phyloP scores from a whole-genome alignment of 2,329 filamentous ascomycete genomes.

The Aspergillus caelatus region DNA sequence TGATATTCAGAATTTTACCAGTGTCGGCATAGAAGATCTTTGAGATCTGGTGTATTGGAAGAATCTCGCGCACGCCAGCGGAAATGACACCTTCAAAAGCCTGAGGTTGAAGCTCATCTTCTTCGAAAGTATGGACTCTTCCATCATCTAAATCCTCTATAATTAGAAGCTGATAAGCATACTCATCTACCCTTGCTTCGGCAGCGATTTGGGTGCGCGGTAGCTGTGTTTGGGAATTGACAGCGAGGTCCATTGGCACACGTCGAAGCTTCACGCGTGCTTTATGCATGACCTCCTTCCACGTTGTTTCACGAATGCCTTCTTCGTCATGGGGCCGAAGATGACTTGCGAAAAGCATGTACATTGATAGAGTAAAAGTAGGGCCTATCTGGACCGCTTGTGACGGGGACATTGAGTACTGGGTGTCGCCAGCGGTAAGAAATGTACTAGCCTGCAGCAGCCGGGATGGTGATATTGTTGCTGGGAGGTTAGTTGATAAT shows the following conservation, averaged over 20 bases:
- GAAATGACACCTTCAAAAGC: constrained; percentile 62
- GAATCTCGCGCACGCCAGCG: constrained; percentile 67
- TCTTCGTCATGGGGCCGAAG: constrained; percentile 60
- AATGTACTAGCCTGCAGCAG: constrained; percentile 91
- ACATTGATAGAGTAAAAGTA: constrained; percentile 81
- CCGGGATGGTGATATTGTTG: constrained; percentile 85
- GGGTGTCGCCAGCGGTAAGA: constrained; percentile 80
- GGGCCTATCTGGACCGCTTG: constrained; percentile 81
- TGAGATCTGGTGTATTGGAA: constrained; percentile 75
- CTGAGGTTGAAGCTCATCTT: constrained; percentile 58
- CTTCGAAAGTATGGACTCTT: constrained; percentile 67
- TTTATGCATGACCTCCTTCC: constrained; percentile 97
- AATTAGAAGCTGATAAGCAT: constrained; percentile 78
- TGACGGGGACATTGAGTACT: constrained; percentile 69
- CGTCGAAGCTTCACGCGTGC: constrained; percentile 79
- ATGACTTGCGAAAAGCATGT: constrained; percentile 92
- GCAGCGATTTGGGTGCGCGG: constrained; percentile 33
- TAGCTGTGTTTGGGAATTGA: constrained; percentile 19
- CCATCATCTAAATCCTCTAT: constrained; percentile 80
- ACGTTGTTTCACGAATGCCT: constrained; percentile 69
- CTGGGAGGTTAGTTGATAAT: constrained; percentile 75
- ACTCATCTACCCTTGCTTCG: constrained; percentile 61
- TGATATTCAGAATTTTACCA: constrained; percentile 85
- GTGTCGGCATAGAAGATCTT: constrained; percentile 95
- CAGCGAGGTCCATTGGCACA: constrained; percentile 61